Evolutionary conservation across 176 grass and related monocot species (phyloP), one percentile per base, ranked within the genome.

Genomic region (Eleusine coracana): DNA sequence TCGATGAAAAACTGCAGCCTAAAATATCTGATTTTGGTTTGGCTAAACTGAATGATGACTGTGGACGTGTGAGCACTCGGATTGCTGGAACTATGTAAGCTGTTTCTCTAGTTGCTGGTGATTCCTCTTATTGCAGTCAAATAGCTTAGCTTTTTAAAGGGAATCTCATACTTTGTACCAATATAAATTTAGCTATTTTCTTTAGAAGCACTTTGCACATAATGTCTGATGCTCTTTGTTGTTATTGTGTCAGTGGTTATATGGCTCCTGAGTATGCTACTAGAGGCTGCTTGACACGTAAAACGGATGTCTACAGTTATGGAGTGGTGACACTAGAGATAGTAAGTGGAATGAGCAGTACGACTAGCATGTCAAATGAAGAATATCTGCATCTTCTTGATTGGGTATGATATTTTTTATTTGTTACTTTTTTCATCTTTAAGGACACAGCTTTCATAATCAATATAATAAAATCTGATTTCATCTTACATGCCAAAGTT

Each of bases 21-120:
- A 97, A 97, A 87, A 97, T 97, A 84, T 97, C 92, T 25, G 95
- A 97, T 81, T 97, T 97, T 74, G 92, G 92, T 74, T 86, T 97
- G 83, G 95, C 95, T 16, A 97, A 92, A 86, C 70, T 97, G 55
- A 92, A 84, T 77, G 95, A 97, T 81, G 92, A 94, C 44, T 86
- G 80, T 58, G 87, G 84, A 8, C 90, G 76, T 51, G 80, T 97
- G 58, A 97, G 88, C 90, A 94, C 95, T 78, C 86, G 84, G 10
- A 83, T 94, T 45, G 95, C 92, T 67, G 95, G 95, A 85, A 97
- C 95, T 44, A 78, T 94, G 95, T 97, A 90, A 94, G 85, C 45
- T 79, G 23, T 83, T 76, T 74, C 62, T 91, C 63, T 79, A 80
- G 71, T 81, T 25, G 38, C 17, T 80, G 38, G n/a, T 63, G 54